A percentile compares a stretch with the other conserved stretches of the same genome.
phyloP scores from a whole-genome alignment of 2,329 filamentous ascomycete species.

The Plenodomus biglobosus region DNA sequence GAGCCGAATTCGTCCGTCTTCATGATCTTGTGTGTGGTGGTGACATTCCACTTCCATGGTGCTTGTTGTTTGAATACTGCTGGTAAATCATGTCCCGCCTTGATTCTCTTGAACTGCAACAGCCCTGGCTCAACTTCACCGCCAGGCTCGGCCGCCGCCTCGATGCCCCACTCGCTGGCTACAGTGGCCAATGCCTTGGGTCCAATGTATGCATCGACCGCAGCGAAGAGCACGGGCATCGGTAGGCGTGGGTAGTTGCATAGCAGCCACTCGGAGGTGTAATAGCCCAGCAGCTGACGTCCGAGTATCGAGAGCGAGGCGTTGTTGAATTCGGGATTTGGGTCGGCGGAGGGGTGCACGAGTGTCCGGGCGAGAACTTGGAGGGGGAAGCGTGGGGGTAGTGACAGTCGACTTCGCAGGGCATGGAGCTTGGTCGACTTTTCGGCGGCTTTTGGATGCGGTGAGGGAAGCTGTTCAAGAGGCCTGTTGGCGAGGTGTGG shows the following conservation, averaged over 20 bases:
- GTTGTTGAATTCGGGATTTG: slow-evolving; percentile 84
- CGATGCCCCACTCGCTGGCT: slow-evolving; percentile 86
- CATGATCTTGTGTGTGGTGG: slow-evolving; percentile 69
- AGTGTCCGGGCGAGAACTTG: slow-evolving; percentile 84
- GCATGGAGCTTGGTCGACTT: slow-evolving; percentile 87
- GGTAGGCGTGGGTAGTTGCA: slow-evolving; percentile 90
- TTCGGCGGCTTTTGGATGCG: slow-evolving; percentile 65
- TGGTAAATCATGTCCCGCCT: slow-evolving; percentile 30
- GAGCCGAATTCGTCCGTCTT: slow-evolving; percentile 87
- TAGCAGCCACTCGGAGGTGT: slow-evolving; percentile 83
- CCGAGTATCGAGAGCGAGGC: slow-evolving; percentile 78
- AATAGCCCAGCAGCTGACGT: slow-evolving; percentile 80
- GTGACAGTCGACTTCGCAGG: slow-evolving; percentile 82
- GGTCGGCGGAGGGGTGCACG: slow-evolving; percentile 81
- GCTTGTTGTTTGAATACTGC: slow-evolving; percentile 24
- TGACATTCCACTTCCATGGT: slow-evolving; percentile 43
- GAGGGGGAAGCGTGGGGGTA: slow-evolving; percentile 79
- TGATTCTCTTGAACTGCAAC: slow-evolving; percentile 70
- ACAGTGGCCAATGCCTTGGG: slow-evolving; percentile 71
- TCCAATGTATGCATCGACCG: slow-evolving; percentile 82
- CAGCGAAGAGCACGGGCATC: slow-evolving; percentile 81
- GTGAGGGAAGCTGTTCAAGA: slow-evolving; percentile 64
- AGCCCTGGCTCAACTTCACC: slow-evolving; percentile 89
- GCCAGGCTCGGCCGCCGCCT: slow-evolving; percentile 81
- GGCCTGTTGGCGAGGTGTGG: neutral